phyloP scores from a whole-genome alignment of 2,329 filamentous ascomycete species.

The Cladorrhinum sp. region DNA sequence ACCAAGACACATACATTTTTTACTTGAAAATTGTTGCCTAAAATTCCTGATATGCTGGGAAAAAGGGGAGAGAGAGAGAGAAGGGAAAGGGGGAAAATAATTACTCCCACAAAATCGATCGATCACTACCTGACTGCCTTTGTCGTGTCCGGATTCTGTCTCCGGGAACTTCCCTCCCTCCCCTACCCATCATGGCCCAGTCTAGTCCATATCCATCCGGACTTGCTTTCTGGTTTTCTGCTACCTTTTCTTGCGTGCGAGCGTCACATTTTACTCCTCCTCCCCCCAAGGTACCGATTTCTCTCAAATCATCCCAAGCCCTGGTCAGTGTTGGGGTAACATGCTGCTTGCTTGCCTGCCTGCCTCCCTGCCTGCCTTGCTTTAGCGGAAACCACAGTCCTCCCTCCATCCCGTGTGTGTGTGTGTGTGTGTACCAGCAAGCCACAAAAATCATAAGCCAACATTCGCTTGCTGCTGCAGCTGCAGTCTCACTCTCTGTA shows the following conservation, averaged over 20 bases:
- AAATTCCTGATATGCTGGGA: neutral
- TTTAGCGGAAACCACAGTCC: neutral
- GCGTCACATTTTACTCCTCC: neutral
- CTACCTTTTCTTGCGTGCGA: neutral
- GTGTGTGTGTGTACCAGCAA: neutral
- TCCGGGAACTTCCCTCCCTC: neutral
- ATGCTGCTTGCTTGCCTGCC: neutral
- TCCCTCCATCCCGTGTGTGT: neutral
- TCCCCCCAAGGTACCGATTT: no score
- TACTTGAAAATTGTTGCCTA: no score
- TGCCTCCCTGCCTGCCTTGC: neutral
- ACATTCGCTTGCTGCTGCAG: no score
- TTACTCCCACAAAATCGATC: no score
- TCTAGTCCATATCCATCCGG: neutral
- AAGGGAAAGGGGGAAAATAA: neutral
- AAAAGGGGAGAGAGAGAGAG: neutral
- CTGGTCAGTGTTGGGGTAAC: no score
- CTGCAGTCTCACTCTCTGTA: no score
- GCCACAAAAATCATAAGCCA: neutral
- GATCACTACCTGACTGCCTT: neutral
- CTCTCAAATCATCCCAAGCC: no score
- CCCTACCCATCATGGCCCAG: neutral
- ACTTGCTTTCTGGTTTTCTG: neutral
- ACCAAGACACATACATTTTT: no score
- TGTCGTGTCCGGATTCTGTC: neutral